These are phyloP conservation scores for Phytophthora boehmeriae DNA, from an alignment of 352 stramenopile species.

Conservation along the genomic window DNA sequence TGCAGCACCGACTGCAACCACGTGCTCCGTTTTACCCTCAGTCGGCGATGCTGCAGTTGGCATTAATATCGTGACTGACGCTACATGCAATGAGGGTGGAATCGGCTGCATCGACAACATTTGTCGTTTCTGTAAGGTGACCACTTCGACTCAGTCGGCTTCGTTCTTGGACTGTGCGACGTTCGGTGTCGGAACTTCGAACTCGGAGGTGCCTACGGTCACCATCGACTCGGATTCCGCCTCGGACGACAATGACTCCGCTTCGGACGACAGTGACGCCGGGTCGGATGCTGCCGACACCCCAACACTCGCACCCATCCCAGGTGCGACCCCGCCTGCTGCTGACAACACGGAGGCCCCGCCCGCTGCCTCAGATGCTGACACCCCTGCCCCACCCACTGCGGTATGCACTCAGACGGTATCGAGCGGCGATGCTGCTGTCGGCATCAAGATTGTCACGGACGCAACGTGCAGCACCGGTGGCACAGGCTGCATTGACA, in stretches of 20 bases:
- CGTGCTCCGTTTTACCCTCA: slow-evolving; percentile 23
- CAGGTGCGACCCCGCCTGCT: slow-evolving; percentile 1
- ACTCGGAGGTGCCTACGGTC: slow-evolving; percentile 3
- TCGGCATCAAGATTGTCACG: slow-evolving; percentile 44
- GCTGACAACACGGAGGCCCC: slow-evolving; percentile 1
- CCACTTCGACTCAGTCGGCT: slow-evolving; percentile 27
- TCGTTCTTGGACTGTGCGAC: slow-evolving; percentile 26
- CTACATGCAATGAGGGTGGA: slow-evolving; percentile 31
- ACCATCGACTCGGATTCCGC: slow-evolving; percentile 8
- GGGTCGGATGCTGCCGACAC: slow-evolving; percentile 4
- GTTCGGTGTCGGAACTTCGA: slow-evolving; percentile 5
- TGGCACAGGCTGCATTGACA: slow-evolving; percentile 44
- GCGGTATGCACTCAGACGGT: slow-evolving; percentile 15
- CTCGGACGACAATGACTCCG: not conserved
- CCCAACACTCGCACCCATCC: no score
- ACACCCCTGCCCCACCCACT: slow-evolving; percentile 1
- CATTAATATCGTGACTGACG: slow-evolving; percentile 37
- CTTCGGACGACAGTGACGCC: no score
- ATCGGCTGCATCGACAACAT: slow-evolving; percentile 41
- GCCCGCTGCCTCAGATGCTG: slow-evolving; percentile 1
- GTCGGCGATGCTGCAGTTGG: slow-evolving; percentile 36
- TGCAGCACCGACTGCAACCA: slow-evolving; percentile 9
- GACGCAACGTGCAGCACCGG: slow-evolving; percentile 37
- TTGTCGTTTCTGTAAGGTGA: slow-evolving; percentile 52
- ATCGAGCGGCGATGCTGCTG: slow-evolving; percentile 31